Conservation (phyloP, 768 basidiomycete genomes). For the Rhizopogon vinicolor region DNA sequence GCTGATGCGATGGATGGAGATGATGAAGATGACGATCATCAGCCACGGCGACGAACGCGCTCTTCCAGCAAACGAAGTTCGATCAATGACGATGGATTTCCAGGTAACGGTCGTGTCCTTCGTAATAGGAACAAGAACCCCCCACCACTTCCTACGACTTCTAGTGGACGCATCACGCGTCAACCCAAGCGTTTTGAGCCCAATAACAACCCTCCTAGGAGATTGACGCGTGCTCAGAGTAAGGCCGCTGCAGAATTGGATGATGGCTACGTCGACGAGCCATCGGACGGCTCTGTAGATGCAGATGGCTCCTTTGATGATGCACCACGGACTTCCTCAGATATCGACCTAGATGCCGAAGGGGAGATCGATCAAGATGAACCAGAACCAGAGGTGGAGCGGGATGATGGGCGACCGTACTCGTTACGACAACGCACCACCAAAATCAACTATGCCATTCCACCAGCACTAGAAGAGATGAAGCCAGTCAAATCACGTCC, state of each 20-base stretch:
- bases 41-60: slow-evolving; percentile 14
- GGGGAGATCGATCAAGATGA: slow-evolving; percentile 38
- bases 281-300: slow-evolving; percentile 46
- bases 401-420: slow-evolving; percentile 40
- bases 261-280: slow-evolving; percentile 46
- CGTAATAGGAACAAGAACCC: slow-evolving; percentile 36
- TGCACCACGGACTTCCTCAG: slow-evolving; percentile 37
- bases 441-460: slow-evolving; percentile 77
- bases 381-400: slow-evolving; percentile 35
- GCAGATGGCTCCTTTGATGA: slow-evolving; percentile 60
- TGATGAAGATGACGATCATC: slow-evolving; percentile 26
- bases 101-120: slow-evolving; percentile 28
- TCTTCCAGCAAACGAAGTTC: slow-evolving; percentile 15
- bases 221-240: slow-evolving; percentile 21
- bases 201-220: slow-evolving; percentile 1
- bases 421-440: slow-evolving; percentile 51
- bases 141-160: slow-evolving; percentile 10
- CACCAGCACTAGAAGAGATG: slow-evolving; percentile 76
- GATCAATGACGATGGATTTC: neutral
- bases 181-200: slow-evolving; percentile 12
- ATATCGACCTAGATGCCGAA: slow-evolving; percentile 30
- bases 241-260: slow-evolving; percentile 36
- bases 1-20: slow-evolving; percentile 19
- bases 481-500: slow-evolving; percentile 36
- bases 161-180: slow-evolving; percentile 21